A percentile compares a stretch with the other conserved stretches of the same genome.
These are phyloP conservation scores for Chlamydomonas sp. DNA, from an alignment of 139 green algal species.

Conservation along the genomic window DNA sequence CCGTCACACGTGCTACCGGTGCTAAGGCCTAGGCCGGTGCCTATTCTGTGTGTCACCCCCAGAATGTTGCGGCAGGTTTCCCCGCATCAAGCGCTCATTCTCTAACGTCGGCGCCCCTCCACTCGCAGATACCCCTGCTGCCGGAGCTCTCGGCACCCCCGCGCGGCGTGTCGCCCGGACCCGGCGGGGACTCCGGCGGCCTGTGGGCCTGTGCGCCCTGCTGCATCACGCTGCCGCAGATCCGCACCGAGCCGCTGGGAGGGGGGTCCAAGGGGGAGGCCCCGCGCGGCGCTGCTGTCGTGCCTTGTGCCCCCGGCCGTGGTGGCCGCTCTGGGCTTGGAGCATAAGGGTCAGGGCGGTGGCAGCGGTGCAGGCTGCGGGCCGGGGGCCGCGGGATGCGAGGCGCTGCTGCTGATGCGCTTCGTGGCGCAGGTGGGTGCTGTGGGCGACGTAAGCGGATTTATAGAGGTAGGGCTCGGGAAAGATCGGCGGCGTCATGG, in stretches of 20 bases:
- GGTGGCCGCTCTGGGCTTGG: neutral
- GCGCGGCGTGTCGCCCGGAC: neutral
- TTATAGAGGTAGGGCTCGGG: too few species aligned
- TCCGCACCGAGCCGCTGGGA: neutral
- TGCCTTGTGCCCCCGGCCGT: neutral
- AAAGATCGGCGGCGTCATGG: too few species aligned
- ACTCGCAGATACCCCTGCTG: constrained; percentile 14
- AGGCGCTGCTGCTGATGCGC: too few species aligned
- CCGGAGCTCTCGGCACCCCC: neutral
- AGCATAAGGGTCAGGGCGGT: too few species aligned
- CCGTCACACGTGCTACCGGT: neutral
- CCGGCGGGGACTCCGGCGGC: neutral
- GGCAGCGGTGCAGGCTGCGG: too few species aligned
- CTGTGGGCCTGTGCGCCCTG: neutral
- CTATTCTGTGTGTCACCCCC: neutral
- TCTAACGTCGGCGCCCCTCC: neutral
- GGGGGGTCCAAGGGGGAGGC: too few species aligned
- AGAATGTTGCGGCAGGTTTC: neutral
- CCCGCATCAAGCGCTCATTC: neutral
- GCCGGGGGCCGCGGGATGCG: too few species aligned
- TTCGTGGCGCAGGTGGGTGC: too few species aligned
- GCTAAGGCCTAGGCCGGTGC: neutral
- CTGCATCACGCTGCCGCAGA: constrained; percentile 9
- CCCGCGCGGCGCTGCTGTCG: constrained; percentile 2
- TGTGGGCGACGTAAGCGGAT: too few species aligned